These are phyloP conservation scores for Tetracladium maxilliforme DNA, from an alignment of 2,329 filamentous ascomycete genomes.

Conservation along the genomic window DNA sequence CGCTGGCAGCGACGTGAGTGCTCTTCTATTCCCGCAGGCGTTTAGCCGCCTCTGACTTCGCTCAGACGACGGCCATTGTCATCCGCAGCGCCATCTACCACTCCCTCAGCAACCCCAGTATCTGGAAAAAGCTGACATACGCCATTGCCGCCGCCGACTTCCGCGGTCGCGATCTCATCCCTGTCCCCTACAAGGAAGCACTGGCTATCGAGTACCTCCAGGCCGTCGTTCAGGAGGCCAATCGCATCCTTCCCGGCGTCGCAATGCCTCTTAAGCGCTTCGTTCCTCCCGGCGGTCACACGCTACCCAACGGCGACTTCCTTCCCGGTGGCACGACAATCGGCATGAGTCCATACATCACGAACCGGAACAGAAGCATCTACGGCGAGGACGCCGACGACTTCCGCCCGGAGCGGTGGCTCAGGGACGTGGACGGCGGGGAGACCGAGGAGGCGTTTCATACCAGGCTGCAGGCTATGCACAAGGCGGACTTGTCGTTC, in stretches of 20 bases:
- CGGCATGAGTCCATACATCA: conserved; percentile 24
- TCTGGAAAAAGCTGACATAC: conserved; percentile 11
- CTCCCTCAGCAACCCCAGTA: conserved; percentile 15
- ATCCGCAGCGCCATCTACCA: conserved; percentile 19
- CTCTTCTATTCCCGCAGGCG: no score
- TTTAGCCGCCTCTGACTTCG: no score
- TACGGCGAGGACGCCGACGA: conserved; percentile 28
- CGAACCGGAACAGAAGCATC: conserved; percentile 19
- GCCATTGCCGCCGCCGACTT: no score
- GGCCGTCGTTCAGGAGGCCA: conserved; percentile 34
- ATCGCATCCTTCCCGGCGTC: conserved; percentile 31
- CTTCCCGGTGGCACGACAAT: conserved; percentile 21
- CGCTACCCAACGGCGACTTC: conserved; percentile 18
- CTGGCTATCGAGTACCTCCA: conserved; percentile 26
- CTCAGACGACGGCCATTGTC: conserved; percentile 18
- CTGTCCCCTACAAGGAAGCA: conserved; percentile 9
- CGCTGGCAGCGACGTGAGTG: conserved; percentile 18
- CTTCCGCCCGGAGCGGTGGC: conserved; percentile 32
- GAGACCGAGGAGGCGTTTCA: conserved; percentile 19
- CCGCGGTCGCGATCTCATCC: no score
- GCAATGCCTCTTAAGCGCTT: conserved; percentile 32
- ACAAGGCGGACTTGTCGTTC: conserved; percentile 22
- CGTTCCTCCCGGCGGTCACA: conserved; percentile 24
- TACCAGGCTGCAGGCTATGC: conserved; percentile 19
- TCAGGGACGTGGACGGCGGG: conserved; percentile 15